Evolutionary conservation across 2,329 filamentous ascomycete species (phyloP), one percentile per base, ranked within the genome.

Genomic region (Epicoccum sorghinum): DNA sequence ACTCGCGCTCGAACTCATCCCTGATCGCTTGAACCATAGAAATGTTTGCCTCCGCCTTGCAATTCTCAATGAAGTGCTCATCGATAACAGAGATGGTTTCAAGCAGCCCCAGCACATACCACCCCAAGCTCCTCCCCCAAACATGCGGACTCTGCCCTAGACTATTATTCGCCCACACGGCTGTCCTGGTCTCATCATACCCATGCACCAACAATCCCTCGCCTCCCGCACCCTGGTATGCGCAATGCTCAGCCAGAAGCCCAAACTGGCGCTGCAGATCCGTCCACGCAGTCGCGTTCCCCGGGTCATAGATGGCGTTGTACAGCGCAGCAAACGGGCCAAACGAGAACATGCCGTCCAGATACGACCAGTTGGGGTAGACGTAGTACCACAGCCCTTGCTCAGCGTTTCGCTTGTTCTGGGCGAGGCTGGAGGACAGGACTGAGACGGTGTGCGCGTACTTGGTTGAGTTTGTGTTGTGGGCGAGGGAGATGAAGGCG

Each of bases 41-140:
- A 6, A 2, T 10, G 7, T 24, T n/a, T 13, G 22, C 22, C 3
- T 4, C 22, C 37, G 3, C 37, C 37, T 12, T 9, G 10, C 18
- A 1, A 18, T 18, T 18, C 18, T 18, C 18, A 3, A 18, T 18
- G 18, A 18, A 18, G 18, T 33, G 4, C 9, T 33, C 9, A 13
- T 49, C 46, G 4, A 75, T 70, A 32, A 80, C 67, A 13, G 81
- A 77, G 24, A 83, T 67, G 0, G 77, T 74, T 33, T 85, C 80
- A 4, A 84, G 68, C 7, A 85, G 63, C 0, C 78, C 80, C 67
- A 82, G 77, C 9, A 79, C 68, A 58, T 83, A 84, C 83, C 83
- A 85, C 1, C 81, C 83, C 2, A 83, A 64, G 4, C 80, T 75
- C 2, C 83, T 69, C n/a, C 75, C 77, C 83, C 83, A 86, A 14